These are phyloP conservation scores for Cyclotella sp. DNA, from an alignment of 108 stramenopile species.

Conservation along the genomic window DNA sequence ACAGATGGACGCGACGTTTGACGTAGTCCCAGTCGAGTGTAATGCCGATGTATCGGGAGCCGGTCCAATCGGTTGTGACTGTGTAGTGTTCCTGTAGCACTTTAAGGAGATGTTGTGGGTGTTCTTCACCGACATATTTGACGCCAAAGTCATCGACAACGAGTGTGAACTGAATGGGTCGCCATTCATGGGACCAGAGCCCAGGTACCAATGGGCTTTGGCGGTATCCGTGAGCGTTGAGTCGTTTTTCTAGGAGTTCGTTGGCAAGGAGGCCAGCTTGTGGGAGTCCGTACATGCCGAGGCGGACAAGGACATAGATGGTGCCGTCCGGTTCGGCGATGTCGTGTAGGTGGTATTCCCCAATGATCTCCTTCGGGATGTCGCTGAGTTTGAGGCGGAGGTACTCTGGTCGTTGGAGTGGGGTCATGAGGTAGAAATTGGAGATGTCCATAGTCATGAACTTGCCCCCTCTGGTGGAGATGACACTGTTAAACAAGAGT, in stretches of 20 bases:
- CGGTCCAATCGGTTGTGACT: slow-evolving; percentile 37
- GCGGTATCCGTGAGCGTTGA: too few relatives aligned
- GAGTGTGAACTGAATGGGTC: slow-evolving; percentile 9
- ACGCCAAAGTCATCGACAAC: slow-evolving; percentile 2
- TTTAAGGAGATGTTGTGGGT: slow-evolving; percentile 10
- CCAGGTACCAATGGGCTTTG: slow-evolving; percentile 17
- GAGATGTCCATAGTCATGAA: not conserved
- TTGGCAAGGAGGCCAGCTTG: too few relatives aligned
- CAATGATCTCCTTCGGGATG: slow-evolving; percentile 34
- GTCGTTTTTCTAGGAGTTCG: too few relatives aligned
- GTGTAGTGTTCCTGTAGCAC: slow-evolving; percentile 16
- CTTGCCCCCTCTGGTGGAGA: too few relatives aligned
- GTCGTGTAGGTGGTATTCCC: slow-evolving; percentile 30
- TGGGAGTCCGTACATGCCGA: too few relatives aligned
- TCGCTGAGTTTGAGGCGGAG: slow-evolving; percentile 31
- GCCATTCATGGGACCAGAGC: slow-evolving; percentile 36
- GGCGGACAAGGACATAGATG: slow-evolving; percentile 16
- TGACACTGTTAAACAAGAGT: too few relatives aligned
- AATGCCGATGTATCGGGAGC: slow-evolving; percentile 47
- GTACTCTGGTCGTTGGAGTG: slow-evolving; percentile 36
- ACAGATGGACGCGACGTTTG: slow-evolving; percentile 52
- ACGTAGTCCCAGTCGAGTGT: slow-evolving; percentile 23
- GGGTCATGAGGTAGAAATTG: slow-evolving; percentile 33
- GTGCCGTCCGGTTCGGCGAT: not conserved
- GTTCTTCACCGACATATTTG: not conserved